Conservation (phyloP, 164 flowering plant genomes). For the Magnolia sinica region DNA sequence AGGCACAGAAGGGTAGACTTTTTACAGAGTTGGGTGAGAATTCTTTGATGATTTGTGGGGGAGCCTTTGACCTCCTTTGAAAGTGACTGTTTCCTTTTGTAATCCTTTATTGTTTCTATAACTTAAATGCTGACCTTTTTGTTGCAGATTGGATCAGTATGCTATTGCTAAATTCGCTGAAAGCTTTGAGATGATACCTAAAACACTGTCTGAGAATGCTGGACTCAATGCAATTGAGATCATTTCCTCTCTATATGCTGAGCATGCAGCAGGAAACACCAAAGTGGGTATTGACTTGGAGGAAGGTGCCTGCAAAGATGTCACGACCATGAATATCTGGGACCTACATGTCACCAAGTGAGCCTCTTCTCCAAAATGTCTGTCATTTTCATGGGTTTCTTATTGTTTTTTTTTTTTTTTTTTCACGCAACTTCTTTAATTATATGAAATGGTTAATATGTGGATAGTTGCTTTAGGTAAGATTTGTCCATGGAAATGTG, state of each 20-base stretch:
- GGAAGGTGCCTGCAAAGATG: constrained; percentile 77
- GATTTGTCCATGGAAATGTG: not conserved
- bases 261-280: constrained; percentile 77
- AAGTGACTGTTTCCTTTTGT: not conserved
- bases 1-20: too few species aligned
- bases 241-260: constrained; percentile 84
- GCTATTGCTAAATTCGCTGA: constrained; percentile 94
- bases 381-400: not conserved
- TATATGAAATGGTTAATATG: not conserved
- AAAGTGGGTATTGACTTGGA: constrained; percentile 84
- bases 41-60: not conserved
- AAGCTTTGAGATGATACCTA: constrained; percentile 94
- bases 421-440: not conserved
- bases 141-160: constrained; percentile 88
- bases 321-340: constrained; percentile 58
- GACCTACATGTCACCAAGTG: constrained; percentile 87
- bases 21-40: too few species aligned
- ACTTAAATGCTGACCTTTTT: not conserved
- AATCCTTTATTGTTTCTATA: not conserved
- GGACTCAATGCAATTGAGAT: constrained; percentile 95
- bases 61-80: not conserved
- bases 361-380: constrained; percentile 19
- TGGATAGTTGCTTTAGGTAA: not conserved
- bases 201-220: constrained; percentile 90
- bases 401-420: too few species aligned